Evolutionary conservation across 2,329 filamentous ascomycete species (phyloP).

Genomic region (Neonectria neomacrospora): DNA sequence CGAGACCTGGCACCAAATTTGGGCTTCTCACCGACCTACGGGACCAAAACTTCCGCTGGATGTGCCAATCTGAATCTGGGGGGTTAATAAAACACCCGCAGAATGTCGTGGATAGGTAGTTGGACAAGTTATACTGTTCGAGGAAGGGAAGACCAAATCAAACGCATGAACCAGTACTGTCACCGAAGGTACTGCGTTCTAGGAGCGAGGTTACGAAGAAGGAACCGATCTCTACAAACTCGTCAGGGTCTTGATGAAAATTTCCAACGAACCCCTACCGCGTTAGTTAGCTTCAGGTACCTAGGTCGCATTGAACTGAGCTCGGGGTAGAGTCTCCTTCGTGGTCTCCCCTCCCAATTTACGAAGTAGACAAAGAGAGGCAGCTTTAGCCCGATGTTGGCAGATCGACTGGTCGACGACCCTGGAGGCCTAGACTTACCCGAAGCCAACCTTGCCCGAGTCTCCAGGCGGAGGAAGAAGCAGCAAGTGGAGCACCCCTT

Average conservation of each 20-base stretch:
- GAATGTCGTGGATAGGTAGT: neutral
- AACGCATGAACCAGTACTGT: neutral
- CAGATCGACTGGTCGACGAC: constrained; percentile 12
- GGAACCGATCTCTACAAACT: neutral
- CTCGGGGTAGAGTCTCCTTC: constrained; percentile 13
- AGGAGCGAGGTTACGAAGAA: neutral
- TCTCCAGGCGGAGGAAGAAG: neutral
- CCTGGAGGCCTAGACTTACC: neutral
- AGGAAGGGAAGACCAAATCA: neutral
- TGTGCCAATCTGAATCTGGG: neutral
- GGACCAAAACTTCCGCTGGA: neutral
- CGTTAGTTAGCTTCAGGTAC: neutral
- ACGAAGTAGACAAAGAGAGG: constrained; percentile 14
- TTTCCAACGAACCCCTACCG: neutral
- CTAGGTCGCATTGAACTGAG: neutral
- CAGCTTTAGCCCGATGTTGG: constrained; percentile 12
- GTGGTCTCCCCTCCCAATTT: constrained; percentile 14
- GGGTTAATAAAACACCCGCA: neutral
- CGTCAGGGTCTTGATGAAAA: neutral
- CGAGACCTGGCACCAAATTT: constrained; percentile 11
- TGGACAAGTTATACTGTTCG: neutral
- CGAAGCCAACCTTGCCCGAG: neutral
- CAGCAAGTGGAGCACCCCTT: constrained; percentile 16
- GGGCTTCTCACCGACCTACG: constrained; percentile 1
- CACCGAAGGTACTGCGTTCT: neutral